Evolutionary conservation across 2,329 filamentous ascomycete genomes (phyloP), one percentile per base, ranked within the genome.

Genomic region (Ophiocordyceps camponoti-leonardi): DNA sequence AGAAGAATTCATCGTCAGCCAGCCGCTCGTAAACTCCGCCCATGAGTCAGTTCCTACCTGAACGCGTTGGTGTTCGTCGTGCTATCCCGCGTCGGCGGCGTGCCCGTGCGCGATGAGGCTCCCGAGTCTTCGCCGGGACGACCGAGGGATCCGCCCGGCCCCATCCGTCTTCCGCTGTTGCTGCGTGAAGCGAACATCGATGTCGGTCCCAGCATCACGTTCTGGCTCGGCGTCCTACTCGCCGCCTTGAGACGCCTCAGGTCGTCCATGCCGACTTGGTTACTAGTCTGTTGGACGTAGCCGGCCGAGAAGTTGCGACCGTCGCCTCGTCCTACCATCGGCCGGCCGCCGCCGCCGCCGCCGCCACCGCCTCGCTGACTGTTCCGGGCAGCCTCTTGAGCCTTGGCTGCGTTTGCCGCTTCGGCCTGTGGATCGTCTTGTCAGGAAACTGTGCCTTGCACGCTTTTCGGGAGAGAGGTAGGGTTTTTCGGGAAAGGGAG

Each of bases 251-350:
- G 75, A 55, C 86, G 85, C 51, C 86, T 81, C 48, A 98, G 75
- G 60, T 98, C 92, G 55, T 95, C 88, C 69, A 86, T 87, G 49
- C 80, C 85, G 52, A 98, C 83, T 55, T 84, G 84, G 68, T 92
- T 94, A 54, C 83, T 86, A 45, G 80, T 77, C 51, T 80, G 75
- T 63, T 84, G 80, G 51, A 75, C 75, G 61, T 80, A 83, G 54
- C 75, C 74, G 49, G 73, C 73, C 41, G 83, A 86, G 67, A 92
- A 92, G 56, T 83, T 81, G 56, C 92, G 83, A 47, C 81, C 81
- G 64, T 96, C 92, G 50, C 86, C 86, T 56, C 92, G 86, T 49
- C 88, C 87, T 58, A 81, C 73, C 19, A 73, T 75, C 47, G 79
- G 71, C 47, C 86, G 83, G 44, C 82, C 80, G 52, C 79, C 77